phyloP scores from a whole-genome alignment of 768 basidiomycete species.

The Dendrothele bispora region DNA sequence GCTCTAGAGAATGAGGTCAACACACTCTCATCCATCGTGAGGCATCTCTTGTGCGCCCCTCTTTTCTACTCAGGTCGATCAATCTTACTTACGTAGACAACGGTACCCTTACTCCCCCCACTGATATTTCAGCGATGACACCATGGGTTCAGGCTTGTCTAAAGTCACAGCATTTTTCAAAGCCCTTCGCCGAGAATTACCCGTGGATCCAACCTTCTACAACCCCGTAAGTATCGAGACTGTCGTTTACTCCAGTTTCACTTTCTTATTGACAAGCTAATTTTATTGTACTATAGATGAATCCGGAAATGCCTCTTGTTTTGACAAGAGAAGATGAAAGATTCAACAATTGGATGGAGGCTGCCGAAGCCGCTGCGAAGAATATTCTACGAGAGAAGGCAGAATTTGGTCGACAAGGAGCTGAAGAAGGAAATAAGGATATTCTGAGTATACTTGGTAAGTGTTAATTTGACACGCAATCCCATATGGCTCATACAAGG shows the following conservation, averaged over 20 bases:
- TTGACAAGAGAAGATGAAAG: background rate
- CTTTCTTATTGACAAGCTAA: no score
- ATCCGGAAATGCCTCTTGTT: background rate
- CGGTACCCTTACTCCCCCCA: background rate
- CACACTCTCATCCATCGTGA: background rate
- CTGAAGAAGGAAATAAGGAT: slow-evolving; percentile 1
- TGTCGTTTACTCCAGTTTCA: no score
- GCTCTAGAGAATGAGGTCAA: slow-evolving; percentile 2
- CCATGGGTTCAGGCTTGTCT: background rate
- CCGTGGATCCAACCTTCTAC: background rate
- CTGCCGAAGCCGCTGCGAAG: background rate
- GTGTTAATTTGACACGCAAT: no score
- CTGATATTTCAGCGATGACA: background rate
- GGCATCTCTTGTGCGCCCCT: slow-evolving; percentile 8
- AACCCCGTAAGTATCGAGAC: background rate
- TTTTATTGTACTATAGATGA: background rate
- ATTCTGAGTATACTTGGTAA: background rate
- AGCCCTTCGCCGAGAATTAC: no score
- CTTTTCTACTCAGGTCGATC: no score
- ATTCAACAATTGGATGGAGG: background rate
- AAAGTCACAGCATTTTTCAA: background rate
- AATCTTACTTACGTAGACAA: background rate
- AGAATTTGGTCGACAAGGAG: background rate
- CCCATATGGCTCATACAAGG: no score
- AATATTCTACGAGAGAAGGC: background rate